Percentiles rank a stretch among this genome's conserved stretches.
phyloP scores from a whole-genome alignment of 2,329 filamentous ascomycete genomes.

The Colletotrichum endophyticum region DNA sequence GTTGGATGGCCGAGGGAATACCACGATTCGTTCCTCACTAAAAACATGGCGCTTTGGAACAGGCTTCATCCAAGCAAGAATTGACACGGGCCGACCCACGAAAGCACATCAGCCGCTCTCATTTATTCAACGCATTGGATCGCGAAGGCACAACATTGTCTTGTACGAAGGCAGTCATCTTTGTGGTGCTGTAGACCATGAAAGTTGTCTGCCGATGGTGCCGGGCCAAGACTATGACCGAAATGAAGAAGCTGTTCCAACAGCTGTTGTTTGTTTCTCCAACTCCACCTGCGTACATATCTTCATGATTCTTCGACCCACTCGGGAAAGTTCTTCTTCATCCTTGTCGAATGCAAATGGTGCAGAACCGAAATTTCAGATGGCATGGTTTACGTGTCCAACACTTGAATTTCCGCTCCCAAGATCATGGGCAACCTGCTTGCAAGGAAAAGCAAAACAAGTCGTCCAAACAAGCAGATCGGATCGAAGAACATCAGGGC shows the following conservation, averaged over 20 bases:
- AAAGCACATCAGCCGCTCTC: not conserved
- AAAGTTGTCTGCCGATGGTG: not conserved
- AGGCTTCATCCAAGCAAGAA: not conserved
- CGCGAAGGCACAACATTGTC: not conserved
- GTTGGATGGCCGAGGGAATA: not conserved
- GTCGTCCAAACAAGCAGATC: not conserved
- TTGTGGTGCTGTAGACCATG: not conserved
- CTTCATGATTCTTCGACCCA: not conserved
- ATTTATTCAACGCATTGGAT: not conserved
- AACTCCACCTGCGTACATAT: not conserved
- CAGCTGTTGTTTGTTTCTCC: not conserved
- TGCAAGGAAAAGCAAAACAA: not conserved
- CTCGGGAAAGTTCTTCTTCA: not conserved
- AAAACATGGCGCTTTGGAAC: not conserved
- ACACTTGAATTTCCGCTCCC: not conserved
- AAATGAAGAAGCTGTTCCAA: not conserved
- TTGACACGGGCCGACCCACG: not conserved
- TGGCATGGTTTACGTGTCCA: not conserved
- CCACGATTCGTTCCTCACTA: not conserved
- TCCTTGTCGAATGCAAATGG: not conserved
- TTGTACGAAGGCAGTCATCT: not conserved
- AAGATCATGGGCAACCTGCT: not conserved
- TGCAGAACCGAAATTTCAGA: not conserved
- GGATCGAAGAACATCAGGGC: not conserved
- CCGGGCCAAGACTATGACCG: not conserved